Base-by-base conservation (phyloP, 2,329 filamentous ascomycete species). In the Fusarium beomiforme region DNA sequence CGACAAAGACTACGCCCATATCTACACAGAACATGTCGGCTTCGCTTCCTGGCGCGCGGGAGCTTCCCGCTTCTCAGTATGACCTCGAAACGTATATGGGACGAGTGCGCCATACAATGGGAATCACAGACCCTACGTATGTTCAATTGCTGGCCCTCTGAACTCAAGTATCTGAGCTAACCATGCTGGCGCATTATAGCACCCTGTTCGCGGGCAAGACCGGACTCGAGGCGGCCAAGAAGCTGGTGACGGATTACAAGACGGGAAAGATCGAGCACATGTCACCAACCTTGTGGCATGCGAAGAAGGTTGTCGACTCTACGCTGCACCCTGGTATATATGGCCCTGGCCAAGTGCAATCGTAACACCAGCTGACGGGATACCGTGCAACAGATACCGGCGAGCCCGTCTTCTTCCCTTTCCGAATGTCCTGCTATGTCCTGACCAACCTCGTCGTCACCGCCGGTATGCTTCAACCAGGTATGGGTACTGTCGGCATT, bases 281-380 rank as follows among this genome's bases (percentile, higher is more conserved):
- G 94, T 97, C 91, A 21, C 91, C 93, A 3, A 93, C 97, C 77
- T 84, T 99, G 76, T 99, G 96, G 96, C 86, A 89, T 70, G 96
- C 96, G 46, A 99, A 99, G 88, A 98, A 98, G 87, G 90, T 97
- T 73, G 93, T 98, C 61, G 96, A 99, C 82, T 95, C 96, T 67
- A 99, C 96, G 17, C 84, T 99, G 72, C 96, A 99, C 81, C 96
- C 96, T 73, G 94, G 94, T 97, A 89, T 73, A 86, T 58, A 24
- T 44, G 34, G 19, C 39, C 23, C 39, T 36, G 23, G n/a, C 21
- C 33, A 21, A 23, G 46, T 39, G 47, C 16, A 26, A 54, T 36
- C 10, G 33, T 58, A 49, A 67, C 37, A 31, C 41, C 43, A 63
- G 61, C 70, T 77, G 60, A 69, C 47, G 31, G 49, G 21, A 39